phyloP scores from a whole-genome alignment of 1,284 basidiomycete species.

The Omphalotus olearius region DNA sequence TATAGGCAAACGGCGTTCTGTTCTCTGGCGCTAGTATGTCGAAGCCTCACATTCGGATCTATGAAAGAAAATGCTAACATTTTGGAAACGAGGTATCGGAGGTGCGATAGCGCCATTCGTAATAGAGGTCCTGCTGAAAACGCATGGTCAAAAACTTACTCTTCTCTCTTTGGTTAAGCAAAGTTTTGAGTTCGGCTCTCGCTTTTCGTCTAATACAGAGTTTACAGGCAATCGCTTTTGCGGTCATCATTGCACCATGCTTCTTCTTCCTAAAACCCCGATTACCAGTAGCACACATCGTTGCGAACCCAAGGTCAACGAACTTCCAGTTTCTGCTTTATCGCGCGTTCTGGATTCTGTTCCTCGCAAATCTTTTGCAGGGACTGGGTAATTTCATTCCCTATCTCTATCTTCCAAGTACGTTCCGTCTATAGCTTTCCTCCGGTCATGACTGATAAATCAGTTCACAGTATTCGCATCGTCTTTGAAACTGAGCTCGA shows the following conservation, averaged over 20 bases:
- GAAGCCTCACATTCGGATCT: not conserved
- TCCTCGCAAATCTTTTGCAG: conserved; percentile 2
- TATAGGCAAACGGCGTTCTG: conserved; percentile 12
- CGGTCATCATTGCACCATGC: conserved; percentile 6
- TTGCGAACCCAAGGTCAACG: not conserved
- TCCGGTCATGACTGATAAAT: not conserved
- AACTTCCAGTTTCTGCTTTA: conserved; percentile 4
- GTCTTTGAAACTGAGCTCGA: conserved; percentile 4
- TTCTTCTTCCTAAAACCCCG: conserved; percentile 12
- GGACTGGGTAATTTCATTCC: conserved; percentile 13
- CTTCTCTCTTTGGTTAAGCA: conserved; percentile 8
- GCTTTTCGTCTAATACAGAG: not conserved
- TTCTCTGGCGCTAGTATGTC: conserved; percentile 15
- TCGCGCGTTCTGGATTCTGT: conserved; percentile 12
- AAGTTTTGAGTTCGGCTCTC: not conserved
- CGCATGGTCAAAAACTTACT: conserved; percentile 11
- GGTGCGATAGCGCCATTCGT: conserved; percentile 12
- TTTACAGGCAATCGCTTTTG: conserved; percentile 4
- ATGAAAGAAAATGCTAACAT: not conserved
- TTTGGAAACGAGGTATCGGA: conserved; percentile 6
- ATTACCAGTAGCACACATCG: conserved; percentile 5
- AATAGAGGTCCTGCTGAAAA: conserved; percentile 8
- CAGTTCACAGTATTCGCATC: conserved; percentile 7
- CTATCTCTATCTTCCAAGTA: conserved; percentile 13
- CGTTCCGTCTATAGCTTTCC: not conserved